phyloP scores from a whole-genome alignment of 371 early-diverging fungal species.

The Mucor irregularis region DNA sequence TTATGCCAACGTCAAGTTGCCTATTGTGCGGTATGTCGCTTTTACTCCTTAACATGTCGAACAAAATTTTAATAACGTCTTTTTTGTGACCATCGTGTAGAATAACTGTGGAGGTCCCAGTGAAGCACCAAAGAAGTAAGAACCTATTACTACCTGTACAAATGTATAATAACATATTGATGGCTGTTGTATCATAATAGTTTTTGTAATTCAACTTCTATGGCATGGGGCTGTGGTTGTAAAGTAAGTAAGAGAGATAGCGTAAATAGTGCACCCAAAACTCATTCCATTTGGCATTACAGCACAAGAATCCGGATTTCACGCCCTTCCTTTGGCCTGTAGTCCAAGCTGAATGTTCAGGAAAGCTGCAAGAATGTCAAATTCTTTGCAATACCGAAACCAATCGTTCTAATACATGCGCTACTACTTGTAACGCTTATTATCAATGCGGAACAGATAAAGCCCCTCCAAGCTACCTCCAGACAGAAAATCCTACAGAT shows the following conservation, averaged over 20 bases:
- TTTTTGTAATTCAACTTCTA: slow-evolving; percentile 34
- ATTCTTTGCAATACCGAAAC: slow-evolving; percentile 17
- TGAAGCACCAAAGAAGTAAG: slow-evolving; percentile 36
- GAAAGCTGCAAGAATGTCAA: slow-evolving; percentile 31
- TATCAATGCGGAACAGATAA: slow-evolving; percentile 29
- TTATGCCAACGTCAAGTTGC: slow-evolving; percentile 33
- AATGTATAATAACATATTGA: background rate
- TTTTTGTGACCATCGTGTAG: slow-evolving; percentile 6
- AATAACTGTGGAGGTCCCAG: slow-evolving; percentile 36
- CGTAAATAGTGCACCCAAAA: too few relatives aligned
- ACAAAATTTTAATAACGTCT: background rate
- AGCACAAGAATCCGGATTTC: slow-evolving; percentile 20
- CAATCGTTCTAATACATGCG: slow-evolving; percentile 19
- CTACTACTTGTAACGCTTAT: slow-evolving; percentile 21
- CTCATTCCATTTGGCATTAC: background rate
- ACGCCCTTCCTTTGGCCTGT: slow-evolving; percentile 28
- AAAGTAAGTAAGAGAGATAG: slow-evolving; percentile 21
- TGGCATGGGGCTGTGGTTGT: slow-evolving; percentile 48
- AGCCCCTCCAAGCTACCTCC: slow-evolving; percentile 27
- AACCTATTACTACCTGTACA: background rate
- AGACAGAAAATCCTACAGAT: slow-evolving; percentile 21
- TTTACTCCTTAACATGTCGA: too few relatives aligned
- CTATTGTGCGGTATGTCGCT: slow-evolving; percentile 32
- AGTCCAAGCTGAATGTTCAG: slow-evolving; percentile 33
- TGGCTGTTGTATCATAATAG: too few relatives aligned